Base-by-base conservation (phyloP, 2,329 filamentous ascomycete species). In the Penicillium sp. region DNA sequence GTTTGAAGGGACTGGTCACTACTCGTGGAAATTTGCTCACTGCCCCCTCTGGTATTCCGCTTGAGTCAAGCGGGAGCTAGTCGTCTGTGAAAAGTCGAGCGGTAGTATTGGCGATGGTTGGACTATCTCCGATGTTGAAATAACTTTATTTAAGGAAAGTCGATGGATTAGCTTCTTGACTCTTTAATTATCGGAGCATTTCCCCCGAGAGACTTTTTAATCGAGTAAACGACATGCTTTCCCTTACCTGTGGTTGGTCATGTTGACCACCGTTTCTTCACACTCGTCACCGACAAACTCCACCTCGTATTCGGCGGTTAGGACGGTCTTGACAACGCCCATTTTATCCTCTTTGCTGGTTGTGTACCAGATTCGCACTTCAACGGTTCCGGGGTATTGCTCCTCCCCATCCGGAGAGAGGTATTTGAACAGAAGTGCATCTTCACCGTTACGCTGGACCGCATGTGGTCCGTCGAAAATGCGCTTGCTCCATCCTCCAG, bases 231-330 rank as follows among this genome's bases (percentile, higher is more conserved):
- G n/a, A n/a, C 24, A 28, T 28, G 24, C 24, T 28, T 28, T 28
- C 24, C 24, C 79, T 64, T 75, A 91, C 89, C 91, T 95, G 79
- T 97, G 93, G 78, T 97, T 99, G 46, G 94, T 97, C 77, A 97
- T 83, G 76, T 92, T 95, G 72, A 97, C 84, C 34, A 87, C 87
- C 0, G 93, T 97, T 81, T 97, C 93, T n/a, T 92, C 87, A 11
- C 87, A 88, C 46, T 89, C 81, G 54, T 85, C 87, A 3, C 83
- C 87, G 3, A 91, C 81, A 43, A 97, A 81, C 73, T 91, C 86
- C 18, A 89, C 92, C 79, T 96, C 90, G 71, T 95, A 97, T 73
- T 97, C 94, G 47, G 94, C 90, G 52, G 87, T 87, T 52, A 97
- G 76, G 16, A 94, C 84, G 1, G 84, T 86, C 59, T 87, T 87